These are phyloP conservation scores for Paragyromitra xinjiangensis DNA, from an alignment of 495 filamentous ascomycete genomes.

Conservation along the genomic window DNA sequence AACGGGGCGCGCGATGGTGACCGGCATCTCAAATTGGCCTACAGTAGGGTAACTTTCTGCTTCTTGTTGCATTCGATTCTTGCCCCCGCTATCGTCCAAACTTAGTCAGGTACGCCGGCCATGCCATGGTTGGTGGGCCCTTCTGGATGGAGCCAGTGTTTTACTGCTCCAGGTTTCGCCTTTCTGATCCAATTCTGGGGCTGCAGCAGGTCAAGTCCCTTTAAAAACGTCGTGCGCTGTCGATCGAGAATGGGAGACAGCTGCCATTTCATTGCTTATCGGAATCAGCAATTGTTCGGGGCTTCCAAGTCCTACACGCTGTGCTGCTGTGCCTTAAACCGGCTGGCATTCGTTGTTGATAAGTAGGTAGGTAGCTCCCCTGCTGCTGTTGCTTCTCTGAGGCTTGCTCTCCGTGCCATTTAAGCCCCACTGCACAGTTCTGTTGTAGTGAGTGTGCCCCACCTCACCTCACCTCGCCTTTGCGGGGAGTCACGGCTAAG, in stretches of 20 bases:
- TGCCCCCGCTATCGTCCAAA: slow-evolving; percentile 41
- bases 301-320: slow-evolving; percentile 21
- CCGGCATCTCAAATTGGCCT: slow-evolving; percentile 21
- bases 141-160: slow-evolving; percentile 4
- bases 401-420: slow-evolving; percentile 23
- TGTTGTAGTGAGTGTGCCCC: slow-evolving; percentile 28
- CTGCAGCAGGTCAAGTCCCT: slow-evolving; percentile 12
- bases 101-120: slow-evolving; percentile 20
- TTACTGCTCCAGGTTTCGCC: slow-evolving; percentile 11
- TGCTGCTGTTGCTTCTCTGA: slow-evolving; percentile 24
- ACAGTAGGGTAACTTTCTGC: slow-evolving; percentile 39
- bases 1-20: slow-evolving; percentile 1
- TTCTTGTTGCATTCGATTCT: slow-evolving; percentile 4
- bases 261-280: slow-evolving; percentile 9
- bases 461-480: slow-evolving; percentile 13
- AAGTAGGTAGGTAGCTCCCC: slow-evolving; percentile 12
- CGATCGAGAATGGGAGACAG: slow-evolving; percentile 13
- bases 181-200: not conserved
- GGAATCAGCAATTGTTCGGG: slow-evolving; percentile 13
- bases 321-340: slow-evolving; percentile 26
- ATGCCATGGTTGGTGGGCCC: slow-evolving; percentile 10
- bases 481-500: slow-evolving; percentile 37
- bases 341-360: slow-evolving; percentile 23
- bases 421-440: slow-evolving; percentile 13
- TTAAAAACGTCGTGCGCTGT: slow-evolving; percentile 21